These are phyloP conservation scores for Puccinia brachypodii DNA, from an alignment of 1,284 basidiomycete genomes.

Conservation along the genomic window DNA sequence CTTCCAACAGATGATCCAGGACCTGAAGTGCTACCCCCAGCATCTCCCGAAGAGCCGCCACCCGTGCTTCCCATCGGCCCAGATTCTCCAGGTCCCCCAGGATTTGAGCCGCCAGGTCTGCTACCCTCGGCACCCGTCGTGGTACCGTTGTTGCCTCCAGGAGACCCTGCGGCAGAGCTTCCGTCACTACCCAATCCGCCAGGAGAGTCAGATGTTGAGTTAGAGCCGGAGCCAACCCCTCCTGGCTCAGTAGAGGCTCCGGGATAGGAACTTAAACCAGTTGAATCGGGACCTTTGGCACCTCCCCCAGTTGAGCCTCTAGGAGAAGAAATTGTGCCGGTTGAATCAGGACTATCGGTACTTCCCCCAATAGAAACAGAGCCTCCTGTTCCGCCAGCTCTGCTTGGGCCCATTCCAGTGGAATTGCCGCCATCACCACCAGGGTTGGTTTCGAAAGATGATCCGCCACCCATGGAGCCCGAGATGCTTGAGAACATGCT, in stretches of 20 bases:
- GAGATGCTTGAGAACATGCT: neutral
- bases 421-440: neutral
- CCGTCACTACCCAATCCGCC: neutral
- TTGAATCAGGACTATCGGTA: neutral
- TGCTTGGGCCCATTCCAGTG: neutral
- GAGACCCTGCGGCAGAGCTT: neutral
- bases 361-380: neutral
- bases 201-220: neutral
- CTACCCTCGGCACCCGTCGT: neutral
- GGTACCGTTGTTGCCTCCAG: conserved; percentile 6
- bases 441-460: neutral
- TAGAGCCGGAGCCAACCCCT: neutral
- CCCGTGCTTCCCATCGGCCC: neutral
- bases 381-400: neutral
- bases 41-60: neutral
- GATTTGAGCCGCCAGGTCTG: neutral
- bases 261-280: neutral
- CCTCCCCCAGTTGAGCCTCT: neutral
- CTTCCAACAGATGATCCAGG: neutral
- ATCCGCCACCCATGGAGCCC: neutral
- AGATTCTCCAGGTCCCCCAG: neutral
- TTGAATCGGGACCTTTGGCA: neutral
- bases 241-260: neutral
- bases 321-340: neutral
- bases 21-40: neutral